Conservation (phyloP, 2,329 filamentous ascomycete genomes). For the Penicillium sp. region DNA sequence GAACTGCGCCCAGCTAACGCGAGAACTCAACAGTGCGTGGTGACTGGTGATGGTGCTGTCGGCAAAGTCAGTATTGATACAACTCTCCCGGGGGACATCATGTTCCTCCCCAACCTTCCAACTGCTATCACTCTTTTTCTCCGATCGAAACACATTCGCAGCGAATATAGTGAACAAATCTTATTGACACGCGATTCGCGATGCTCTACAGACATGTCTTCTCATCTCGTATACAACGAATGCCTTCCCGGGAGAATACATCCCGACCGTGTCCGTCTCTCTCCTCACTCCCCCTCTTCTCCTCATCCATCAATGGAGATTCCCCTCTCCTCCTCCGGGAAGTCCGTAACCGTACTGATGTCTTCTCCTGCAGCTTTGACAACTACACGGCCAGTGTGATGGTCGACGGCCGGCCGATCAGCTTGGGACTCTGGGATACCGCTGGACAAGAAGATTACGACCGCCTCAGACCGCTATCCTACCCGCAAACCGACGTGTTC, state of each 20-base stretch:
- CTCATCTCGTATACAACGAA: slow-evolving; percentile 99
- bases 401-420: slow-evolving; percentile 98
- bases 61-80: slow-evolving; percentile 75
- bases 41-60: slow-evolving; percentile 98
- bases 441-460: slow-evolving; percentile 99
- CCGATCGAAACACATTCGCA: neutral
- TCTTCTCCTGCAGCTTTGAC: slow-evolving; percentile 73
- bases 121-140: neutral
- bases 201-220: slow-evolving; percentile 78
- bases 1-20: slow-evolving; percentile 40
- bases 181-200: slow-evolving; percentile 3
- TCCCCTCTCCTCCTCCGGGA: neutral
- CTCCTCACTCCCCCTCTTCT: slow-evolving; percentile 14
- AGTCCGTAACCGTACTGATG: slow-evolving; percentile 12
- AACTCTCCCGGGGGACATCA: neutral
- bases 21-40: slow-evolving; percentile 75
- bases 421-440: slow-evolving; percentile 96
- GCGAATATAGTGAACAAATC: neutral
- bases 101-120: neutral
- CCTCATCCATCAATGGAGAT: slow-evolving; percentile 19
- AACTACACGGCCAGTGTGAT: slow-evolving; percentile 99
- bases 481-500: slow-evolving; percentile 98
- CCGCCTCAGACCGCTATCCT: slow-evolving; percentile 89
- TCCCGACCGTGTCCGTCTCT: slow-evolving; percentile 76
- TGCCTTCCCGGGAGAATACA: slow-evolving; percentile 99